Conservation (phyloP, 2,329 filamentous ascomycete species). For the Calonectria multiphialidica region DNA sequence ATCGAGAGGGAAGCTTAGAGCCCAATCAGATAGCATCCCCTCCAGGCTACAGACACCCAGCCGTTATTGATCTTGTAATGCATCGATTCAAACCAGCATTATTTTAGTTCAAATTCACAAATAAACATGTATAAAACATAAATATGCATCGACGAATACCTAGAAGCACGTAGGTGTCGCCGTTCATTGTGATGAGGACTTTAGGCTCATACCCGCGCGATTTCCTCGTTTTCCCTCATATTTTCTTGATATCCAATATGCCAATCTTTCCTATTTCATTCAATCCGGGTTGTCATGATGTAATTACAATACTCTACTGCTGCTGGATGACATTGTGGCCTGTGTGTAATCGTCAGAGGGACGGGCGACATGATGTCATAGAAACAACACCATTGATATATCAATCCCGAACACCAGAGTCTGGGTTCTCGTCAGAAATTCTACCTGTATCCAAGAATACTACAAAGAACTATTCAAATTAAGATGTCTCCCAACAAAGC, state of each 20-base stretch:
- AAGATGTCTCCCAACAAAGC: constrained; percentile 36
- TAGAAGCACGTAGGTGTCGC: background rate
- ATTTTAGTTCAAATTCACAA: too few species aligned
- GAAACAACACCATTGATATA: background rate
- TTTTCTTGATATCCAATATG: background rate
- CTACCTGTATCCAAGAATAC: background rate
- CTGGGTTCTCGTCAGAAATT: background rate
- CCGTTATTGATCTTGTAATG: too few species aligned
- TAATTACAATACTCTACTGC: background rate
- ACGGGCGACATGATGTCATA: background rate
- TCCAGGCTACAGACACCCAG: too few species aligned
- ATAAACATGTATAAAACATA: background rate
- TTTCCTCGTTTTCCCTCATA: too few species aligned
- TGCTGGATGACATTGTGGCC: background rate
- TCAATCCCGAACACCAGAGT: background rate
- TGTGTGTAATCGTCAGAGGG: background rate
- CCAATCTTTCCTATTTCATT: background rate
- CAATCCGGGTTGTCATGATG: background rate
- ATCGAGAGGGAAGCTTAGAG: too few species aligned
- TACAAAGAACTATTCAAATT: background rate
- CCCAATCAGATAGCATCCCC: too few species aligned
- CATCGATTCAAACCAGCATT: too few species aligned
- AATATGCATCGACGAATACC: background rate
- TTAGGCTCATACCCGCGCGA: background rate
- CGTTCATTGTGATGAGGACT: too few species aligned